Percentiles rank a stretch among this genome's conserved stretches.
Conservation (phyloP, 305 asterid species). For the Fraxinus ornus region DNA sequence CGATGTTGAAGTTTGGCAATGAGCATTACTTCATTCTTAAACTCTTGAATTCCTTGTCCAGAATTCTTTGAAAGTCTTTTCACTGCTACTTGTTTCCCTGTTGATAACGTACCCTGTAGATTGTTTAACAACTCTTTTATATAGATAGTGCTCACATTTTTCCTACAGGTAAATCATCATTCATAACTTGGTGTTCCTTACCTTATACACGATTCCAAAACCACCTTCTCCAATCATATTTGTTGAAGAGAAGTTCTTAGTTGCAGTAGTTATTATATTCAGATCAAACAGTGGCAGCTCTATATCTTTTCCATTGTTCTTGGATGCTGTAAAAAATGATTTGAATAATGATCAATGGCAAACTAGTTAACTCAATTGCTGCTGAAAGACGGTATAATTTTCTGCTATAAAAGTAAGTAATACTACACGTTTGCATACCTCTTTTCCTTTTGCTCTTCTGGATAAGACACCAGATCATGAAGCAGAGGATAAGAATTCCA, state of each 20-base stretch:
- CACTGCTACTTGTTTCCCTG: background rate
- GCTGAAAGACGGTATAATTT: background rate
- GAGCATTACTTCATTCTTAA: background rate
- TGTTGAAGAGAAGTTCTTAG: background rate
- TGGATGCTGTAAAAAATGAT: background rate
- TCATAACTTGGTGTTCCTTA: background rate
- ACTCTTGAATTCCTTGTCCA: slow-evolving; percentile 3
- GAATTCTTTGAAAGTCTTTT: slow-evolving; percentile 4
- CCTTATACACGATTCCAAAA: background rate
- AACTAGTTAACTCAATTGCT: background rate
- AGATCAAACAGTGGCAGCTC: background rate
- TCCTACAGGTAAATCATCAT: background rate
- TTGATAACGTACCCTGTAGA: background rate
- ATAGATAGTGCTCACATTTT: background rate
- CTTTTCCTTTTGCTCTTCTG: background rate
- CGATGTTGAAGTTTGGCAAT: background rate
- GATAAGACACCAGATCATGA: background rate
- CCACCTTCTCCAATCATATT: background rate
- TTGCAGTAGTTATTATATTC: background rate
- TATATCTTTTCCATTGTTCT: background rate
- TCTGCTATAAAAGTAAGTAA: background rate
- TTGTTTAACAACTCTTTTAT: background rate
- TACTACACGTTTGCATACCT: background rate
- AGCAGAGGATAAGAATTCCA: background rate
- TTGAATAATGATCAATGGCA: background rate